Conservation (phyloP, 352 stramenopile species). For the Phytophthora kernoviae region DNA sequence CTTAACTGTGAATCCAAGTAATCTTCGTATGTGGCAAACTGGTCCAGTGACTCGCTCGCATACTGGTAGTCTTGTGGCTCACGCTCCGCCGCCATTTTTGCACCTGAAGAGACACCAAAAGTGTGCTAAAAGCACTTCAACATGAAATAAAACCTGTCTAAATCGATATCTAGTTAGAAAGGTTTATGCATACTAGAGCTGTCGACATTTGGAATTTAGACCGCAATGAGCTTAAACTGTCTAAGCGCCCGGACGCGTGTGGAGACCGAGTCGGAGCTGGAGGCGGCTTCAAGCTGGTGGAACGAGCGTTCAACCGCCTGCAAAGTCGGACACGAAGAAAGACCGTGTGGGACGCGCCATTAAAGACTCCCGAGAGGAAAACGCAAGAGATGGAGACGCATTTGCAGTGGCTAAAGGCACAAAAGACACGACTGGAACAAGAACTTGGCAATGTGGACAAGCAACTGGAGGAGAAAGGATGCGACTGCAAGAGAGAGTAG, state of each 20-base stretch:
- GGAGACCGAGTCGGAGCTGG: conserved; percentile 67
- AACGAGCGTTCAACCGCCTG: conserved; percentile 59
- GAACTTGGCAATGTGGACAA: conserved; percentile 52
- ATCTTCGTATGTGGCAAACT: conserved; percentile 94
- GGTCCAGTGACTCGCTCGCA: conserved; percentile 83
- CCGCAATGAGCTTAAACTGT: conserved; percentile 73
- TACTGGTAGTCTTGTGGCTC: conserved; percentile 73
- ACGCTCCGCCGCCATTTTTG: conserved; percentile 48
- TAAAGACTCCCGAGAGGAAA: conserved; percentile 33
- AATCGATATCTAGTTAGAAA: conserved; percentile 6
- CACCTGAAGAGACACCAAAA: conserved; percentile 15
- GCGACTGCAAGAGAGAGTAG: conserved; percentile 53
- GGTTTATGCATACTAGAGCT: neutral
- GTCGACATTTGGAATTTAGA: conserved; percentile 8
- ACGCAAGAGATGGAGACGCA: conserved; percentile 54
- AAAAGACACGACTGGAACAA: conserved; percentile 52
- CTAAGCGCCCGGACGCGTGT: conserved; percentile 55
- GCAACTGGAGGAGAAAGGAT: conserved; percentile 62
- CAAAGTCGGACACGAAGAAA: conserved; percentile 59
- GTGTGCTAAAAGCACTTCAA: conserved; percentile 34
- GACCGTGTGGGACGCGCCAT: conserved; percentile 47
- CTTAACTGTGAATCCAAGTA: conserved; percentile 94
- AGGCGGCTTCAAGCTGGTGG: conserved; percentile 71
- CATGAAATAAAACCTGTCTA: conserved; percentile 12
- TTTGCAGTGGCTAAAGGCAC: conserved; percentile 56